Base-by-base conservation (phyloP, 2,329 filamentous ascomycete genomes). In the Talaromyces sp. region DNA sequence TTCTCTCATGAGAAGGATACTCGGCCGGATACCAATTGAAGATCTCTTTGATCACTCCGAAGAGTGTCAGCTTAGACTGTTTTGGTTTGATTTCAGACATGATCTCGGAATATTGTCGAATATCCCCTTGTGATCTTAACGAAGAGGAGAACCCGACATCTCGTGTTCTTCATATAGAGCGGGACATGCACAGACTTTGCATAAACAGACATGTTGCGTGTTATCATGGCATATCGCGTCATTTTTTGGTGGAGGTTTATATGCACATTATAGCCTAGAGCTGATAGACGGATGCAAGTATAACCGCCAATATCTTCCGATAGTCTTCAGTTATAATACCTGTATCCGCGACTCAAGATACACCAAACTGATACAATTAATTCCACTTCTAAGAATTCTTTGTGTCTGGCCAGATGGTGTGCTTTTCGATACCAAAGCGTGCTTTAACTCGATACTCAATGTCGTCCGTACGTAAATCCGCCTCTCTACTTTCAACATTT, bases 21-120 rank as follows among this genome's bases (percentile, higher is more conserved):
- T 67, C 41, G 3, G 73, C 71, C 1, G 74, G 73, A 63, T 75
- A 75, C 73, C 74, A 75, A 47, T 74, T 75, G 60, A 75, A 74
- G 1, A 75, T 63, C 50, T 75, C 73, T 31, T 74, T 75, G 14
- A 74, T n/a, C 1, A 73, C 50, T 6, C 65, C 69, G 58, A 68
- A 65, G 14, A 65, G 63, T 33, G 65, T 65, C 24, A 67, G 60
- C 43, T 37, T 67, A 65, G 3, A 13, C 10, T 31, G 6, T 10
- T 27, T 41, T 41, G 33, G 33, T n/a, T 58, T 58, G 37, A 41
- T 41, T 8, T 58, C 19, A 27, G 54, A 16, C 54, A 58, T 58
- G 35, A 24, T 58, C 19, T 14, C 11, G 35, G 13, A 13, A 37
- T 37, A 5, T 37, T 37, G 2, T 37, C 35, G 35, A 37, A 35